A percentile compares a stretch with the other conserved stretches of the same genome.
These are phyloP conservation scores for Clarireedia monteithiana DNA, from an alignment of 2,329 filamentous ascomycete genomes.

Conservation along the genomic window DNA sequence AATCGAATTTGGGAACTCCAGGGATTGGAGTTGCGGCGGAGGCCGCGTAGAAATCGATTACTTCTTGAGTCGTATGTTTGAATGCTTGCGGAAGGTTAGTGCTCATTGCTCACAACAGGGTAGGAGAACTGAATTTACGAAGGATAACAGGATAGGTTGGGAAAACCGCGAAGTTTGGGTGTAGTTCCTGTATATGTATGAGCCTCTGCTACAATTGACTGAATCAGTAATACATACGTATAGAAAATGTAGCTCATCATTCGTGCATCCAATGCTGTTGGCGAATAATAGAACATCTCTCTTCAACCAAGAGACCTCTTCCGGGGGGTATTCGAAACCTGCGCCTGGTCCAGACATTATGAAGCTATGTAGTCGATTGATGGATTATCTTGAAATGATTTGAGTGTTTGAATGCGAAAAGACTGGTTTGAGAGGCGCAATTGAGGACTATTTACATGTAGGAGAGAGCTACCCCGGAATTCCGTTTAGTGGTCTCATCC, in stretches of 20 bases:
- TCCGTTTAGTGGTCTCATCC: background rate
- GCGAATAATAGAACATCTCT: conserved; percentile 86
- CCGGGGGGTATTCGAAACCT: conserved; percentile 72
- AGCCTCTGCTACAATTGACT: background rate
- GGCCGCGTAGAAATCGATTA: conserved; percentile 62
- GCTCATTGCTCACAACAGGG: background rate
- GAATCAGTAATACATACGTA: conserved; percentile 50
- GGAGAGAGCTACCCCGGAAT: conserved; percentile 5
- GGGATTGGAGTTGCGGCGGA: conserved; percentile 48
- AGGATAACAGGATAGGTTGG: conserved; percentile 48
- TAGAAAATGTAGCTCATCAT: conserved; percentile 85
- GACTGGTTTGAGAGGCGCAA: background rate
- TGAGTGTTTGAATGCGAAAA: background rate
- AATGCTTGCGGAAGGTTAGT: conserved; percentile 40
- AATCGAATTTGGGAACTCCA: conserved; percentile 58
- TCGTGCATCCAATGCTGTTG: conserved; percentile 75
- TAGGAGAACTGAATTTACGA: conserved; percentile 12
- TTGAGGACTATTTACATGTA: background rate
- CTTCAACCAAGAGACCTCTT: conserved; percentile 77
- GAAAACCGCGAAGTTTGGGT: conserved; percentile 80
- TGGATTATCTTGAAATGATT: background rate
- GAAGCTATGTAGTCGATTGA: conserved; percentile 9
- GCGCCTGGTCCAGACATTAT: conserved; percentile 37
- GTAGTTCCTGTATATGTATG: conserved; percentile 57
- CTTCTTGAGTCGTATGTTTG: conserved; percentile 58